Conservation (phyloP, 2,329 filamentous ascomycete genomes). For the Aspergillus puulaauensis region DNA sequence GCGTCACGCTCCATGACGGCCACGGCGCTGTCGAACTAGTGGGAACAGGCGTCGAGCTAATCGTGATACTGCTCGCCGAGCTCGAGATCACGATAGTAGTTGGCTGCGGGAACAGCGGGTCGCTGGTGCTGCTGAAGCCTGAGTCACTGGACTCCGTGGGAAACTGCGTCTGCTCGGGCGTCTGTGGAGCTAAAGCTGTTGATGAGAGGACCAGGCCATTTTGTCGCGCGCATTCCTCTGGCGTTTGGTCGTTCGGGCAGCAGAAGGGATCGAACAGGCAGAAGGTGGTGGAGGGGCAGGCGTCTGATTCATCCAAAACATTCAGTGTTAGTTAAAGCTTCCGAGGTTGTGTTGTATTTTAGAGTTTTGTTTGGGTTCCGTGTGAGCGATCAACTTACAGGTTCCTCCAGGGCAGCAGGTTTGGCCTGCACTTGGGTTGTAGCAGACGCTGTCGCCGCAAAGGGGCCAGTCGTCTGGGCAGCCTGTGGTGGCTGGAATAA, state of each 20-base stretch:
- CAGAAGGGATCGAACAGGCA: constrained; percentile 5
- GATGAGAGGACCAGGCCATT: not conserved
- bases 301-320: not conserved
- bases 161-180: not conserved
- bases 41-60: constrained; percentile 6
- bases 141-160: not conserved
- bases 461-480: constrained; percentile 14
- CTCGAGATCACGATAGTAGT: not conserved
- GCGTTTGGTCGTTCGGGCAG: constrained; percentile 1
- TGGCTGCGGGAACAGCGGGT: not conserved
- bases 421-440: constrained; percentile 12
- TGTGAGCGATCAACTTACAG: constrained; percentile 5
- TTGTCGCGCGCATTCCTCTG: constrained; percentile 4
- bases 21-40: constrained; percentile 1
- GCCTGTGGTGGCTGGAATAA: constrained; percentile 10
- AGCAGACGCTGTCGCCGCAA: constrained; percentile 18
- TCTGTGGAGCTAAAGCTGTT: not conserved
- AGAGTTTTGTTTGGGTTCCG: not conserved
- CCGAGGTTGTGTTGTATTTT: too few species aligned
- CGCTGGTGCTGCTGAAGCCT: not conserved
- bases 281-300: constrained; percentile 10
- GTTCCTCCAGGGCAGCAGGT: constrained; percentile 16
- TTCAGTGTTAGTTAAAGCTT: not conserved
- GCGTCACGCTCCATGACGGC: not conserved
- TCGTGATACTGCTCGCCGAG: constrained; percentile 8